phyloP scores from a whole-genome alignment of 805 yeast genomes.

The Teunomyces stri region DNA sequence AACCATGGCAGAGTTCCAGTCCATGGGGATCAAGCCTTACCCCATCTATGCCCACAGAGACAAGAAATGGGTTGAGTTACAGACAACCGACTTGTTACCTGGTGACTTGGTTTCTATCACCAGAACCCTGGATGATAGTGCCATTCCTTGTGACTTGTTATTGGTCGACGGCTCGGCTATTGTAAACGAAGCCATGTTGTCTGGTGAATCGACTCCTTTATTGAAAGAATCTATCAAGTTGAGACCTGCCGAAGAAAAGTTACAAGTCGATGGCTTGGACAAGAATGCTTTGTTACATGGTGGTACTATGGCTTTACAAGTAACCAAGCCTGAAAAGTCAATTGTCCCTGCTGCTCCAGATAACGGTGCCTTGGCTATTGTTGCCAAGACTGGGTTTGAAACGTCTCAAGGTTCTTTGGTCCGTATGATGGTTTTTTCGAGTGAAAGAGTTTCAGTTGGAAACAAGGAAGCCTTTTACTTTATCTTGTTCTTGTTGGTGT shows the following conservation, averaged over 20 bases:
- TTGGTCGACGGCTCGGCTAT: conserved; percentile 88
- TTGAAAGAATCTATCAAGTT: conserved; percentile 86
- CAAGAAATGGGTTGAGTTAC: conserved; percentile 62
- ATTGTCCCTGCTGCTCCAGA: conserved; percentile 73
- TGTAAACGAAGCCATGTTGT: conserved; percentile 97
- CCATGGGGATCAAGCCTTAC: conserved; percentile 96
- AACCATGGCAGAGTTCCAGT: conserved; percentile 92
- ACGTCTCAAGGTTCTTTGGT: conserved; percentile 97
- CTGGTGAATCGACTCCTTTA: conserved; percentile 97
- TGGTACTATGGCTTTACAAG: conserved; percentile 95
- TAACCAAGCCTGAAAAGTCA: conserved; percentile 61
- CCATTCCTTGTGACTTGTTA: conserved; percentile 90
- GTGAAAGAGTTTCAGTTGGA: conserved; percentile 95
- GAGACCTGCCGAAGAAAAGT: conserved; percentile 67
- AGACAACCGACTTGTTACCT: conserved; percentile 78
- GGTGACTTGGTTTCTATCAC: conserved; percentile 87
- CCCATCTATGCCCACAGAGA: conserved; percentile 70
- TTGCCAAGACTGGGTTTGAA: conserved; percentile 94
- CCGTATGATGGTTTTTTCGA: conserved; percentile 94
- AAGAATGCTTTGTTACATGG: conserved; percentile 88
- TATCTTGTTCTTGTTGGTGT: conserved; percentile 81
- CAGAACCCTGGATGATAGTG: conserved; percentile 87
- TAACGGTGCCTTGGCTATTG: conserved; percentile 86
- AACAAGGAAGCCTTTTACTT: conserved; percentile 92
- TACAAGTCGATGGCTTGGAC: conserved; percentile 80